These are phyloP conservation scores for Botryococcus braunii DNA, from an alignment of 163 green algal species.

Conservation along the genomic window DNA sequence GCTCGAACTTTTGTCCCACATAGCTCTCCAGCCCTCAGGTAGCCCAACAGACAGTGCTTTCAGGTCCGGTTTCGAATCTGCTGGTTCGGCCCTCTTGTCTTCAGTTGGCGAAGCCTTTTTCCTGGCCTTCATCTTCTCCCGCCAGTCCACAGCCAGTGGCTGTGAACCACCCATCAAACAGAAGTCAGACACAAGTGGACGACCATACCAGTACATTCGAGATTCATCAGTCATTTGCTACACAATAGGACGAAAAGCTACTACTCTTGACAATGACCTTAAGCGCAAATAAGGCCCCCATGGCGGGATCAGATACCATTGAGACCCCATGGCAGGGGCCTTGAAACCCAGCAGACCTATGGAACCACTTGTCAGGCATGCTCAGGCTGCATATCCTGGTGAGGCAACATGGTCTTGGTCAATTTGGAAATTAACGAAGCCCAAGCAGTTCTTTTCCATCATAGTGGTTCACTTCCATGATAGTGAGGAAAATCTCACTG, in stretches of 20 bases:
- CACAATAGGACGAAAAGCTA: not conserved
- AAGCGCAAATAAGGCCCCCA: not conserved
- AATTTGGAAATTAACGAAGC: not conserved
- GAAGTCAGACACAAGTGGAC: not conserved
- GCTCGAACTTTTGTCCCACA: constrained; percentile 47
- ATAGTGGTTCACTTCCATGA: not conserved
- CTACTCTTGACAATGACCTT: not conserved
- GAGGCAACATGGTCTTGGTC: too few species aligned
- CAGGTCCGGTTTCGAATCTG: constrained; percentile 34
- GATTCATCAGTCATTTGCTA: not conserved
- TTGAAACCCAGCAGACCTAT: not conserved
- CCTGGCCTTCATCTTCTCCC: constrained; percentile 29
- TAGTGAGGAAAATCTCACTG: not conserved
- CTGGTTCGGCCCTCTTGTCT: not conserved
- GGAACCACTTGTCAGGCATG: too few species aligned
- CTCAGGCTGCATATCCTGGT: too few species aligned
- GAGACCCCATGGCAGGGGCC: not conserved
- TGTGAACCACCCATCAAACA: constrained; percentile 19
- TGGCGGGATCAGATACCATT: not conserved
- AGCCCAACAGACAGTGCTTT: constrained; percentile 42
- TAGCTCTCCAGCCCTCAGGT: constrained; percentile 47
- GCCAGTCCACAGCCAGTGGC: constrained; percentile 31
- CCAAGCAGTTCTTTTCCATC: not conserved
- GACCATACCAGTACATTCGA: not conserved
- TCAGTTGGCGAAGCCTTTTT: constrained; percentile 8